Evolutionary conservation across 2,329 filamentous ascomycete species (phyloP).

Genomic region (Alternaria incomplexa): DNA sequence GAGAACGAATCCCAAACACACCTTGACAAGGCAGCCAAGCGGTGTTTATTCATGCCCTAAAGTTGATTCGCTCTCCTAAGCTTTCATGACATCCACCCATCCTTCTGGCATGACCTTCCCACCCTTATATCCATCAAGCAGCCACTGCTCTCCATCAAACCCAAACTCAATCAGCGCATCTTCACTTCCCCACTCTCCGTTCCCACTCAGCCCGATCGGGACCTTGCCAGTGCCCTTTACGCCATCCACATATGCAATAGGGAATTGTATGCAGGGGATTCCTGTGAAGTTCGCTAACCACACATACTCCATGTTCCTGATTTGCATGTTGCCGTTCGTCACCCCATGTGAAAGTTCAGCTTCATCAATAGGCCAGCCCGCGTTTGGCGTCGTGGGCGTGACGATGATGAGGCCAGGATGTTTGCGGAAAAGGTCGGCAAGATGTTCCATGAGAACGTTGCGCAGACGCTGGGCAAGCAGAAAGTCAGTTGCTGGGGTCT

Average conservation of each 20-base stretch:
- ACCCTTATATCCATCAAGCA: conserved; percentile 48
- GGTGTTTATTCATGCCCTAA: background rate
- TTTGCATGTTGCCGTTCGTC: conserved; percentile 72
- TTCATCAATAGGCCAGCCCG: conserved; percentile 75
- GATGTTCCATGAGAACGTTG: conserved; percentile 77
- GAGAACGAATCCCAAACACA: background rate
- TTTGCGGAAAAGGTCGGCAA: conserved; percentile 71
- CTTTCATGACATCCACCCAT: conserved; percentile 50
- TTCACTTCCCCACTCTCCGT: conserved; percentile 62
- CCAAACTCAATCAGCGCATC: conserved; percentile 60
- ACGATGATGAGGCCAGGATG: conserved; percentile 80
- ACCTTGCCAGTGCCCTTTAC: conserved; percentile 60
- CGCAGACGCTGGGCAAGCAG: conserved; percentile 76
- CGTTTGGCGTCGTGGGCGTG: conserved; percentile 76
- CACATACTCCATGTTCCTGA: conserved; percentile 84
- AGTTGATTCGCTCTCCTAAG: background rate
- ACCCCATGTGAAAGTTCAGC: conserved; percentile 69
- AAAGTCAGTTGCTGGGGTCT: conserved; percentile 72
- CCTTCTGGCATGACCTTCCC: conserved; percentile 44
- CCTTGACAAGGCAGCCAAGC: too few relatives aligned
- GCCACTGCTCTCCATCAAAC: conserved; percentile 57
- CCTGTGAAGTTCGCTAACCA: conserved; percentile 86
- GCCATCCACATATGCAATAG: conserved; percentile 73
- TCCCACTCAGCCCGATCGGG: conserved; percentile 61
- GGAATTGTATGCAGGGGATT: conserved; percentile 74